Evolutionary conservation across 306 rosid species (phyloP), one percentile per base, ranked within the genome.

Genomic region (Corylus avellana): DNA sequence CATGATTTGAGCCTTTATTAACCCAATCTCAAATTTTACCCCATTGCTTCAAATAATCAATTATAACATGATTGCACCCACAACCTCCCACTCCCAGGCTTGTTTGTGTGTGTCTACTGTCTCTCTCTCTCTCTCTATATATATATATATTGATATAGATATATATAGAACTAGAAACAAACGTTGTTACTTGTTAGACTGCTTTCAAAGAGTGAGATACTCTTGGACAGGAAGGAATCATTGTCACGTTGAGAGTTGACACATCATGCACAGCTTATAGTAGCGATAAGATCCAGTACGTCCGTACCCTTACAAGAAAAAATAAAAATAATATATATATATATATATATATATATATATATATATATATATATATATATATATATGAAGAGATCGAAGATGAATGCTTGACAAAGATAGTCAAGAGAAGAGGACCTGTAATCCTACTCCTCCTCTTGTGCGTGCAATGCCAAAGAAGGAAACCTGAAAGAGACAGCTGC

Each of bases 381-480:
- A 53, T 62, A 67, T 68, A 75, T 39, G 57, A 77, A 83, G 84
- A 75, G 90, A 82, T 29, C 4, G 42, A 37, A 58, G 81, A 48
- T 79, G 77, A 82, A 83, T 10, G 17, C 27, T 5, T 42, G 54
- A 12, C 48, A 79, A 79, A 69, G 86, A 80, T 88, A 87, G 93
- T 86, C 91, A 88, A 81, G 78, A 86, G 82, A 91, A 83, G 78
- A 84, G 93, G 91, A n/a, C 84, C 91, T 94, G 93, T 49, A 10
- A 75, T 53, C n/a, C n/a, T 13, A 70, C 80, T 74, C 82, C 91
- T 85, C 82, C 83, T 85, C 91, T 94, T 89, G 90, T 91, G 98
- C 91, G 91, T 94, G 97, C 91, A 88, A 87, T 84, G 80, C 89
- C 85, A 82, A 88, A 94, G 74, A 58, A 61, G 87, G 97, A 77